Conservation (phyloP, 371 early-diverging fungal species). For the Capillidium heterosporum region DNA sequence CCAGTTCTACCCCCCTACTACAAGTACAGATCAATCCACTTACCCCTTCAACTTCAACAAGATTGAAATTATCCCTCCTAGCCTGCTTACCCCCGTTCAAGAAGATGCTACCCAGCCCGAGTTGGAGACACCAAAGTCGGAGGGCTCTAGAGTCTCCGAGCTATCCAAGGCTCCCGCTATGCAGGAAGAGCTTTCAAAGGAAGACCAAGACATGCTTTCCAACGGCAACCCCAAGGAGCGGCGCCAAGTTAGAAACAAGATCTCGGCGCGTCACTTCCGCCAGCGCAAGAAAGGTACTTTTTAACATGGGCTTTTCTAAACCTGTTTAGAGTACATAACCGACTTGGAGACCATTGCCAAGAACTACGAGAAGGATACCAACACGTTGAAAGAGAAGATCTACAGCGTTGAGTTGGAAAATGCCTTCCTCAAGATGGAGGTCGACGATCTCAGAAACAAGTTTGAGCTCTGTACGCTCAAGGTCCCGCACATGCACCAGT, state of each 20-base stretch:
- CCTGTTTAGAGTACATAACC: constrained; percentile 48
- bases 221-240: constrained; percentile 61
- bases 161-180: too few species aligned
- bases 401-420: constrained; percentile 31
- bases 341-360: constrained; percentile 59
- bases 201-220: constrained; percentile 14
- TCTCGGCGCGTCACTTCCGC: constrained; percentile 75
- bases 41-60: too few species aligned
- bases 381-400: constrained; percentile 23
- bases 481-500: not conserved
- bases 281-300: constrained; percentile 66
- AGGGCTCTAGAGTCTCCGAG: too few species aligned
- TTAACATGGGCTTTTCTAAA: not conserved
- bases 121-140: too few species aligned
- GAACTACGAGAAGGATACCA: constrained; percentile 35
- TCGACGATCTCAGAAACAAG: constrained; percentile 2
- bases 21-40: too few species aligned
- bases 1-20: too few species aligned
- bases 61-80: too few species aligned
- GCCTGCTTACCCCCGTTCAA: too few species aligned
- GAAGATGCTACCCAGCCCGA: too few species aligned
- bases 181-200: not conserved
- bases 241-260: constrained; percentile 70
- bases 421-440: constrained; percentile 5
- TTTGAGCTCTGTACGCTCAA: not conserved